Conservation (phyloP, 148 eudicot genomes). For the Heliosperma pusillum region DNA sequence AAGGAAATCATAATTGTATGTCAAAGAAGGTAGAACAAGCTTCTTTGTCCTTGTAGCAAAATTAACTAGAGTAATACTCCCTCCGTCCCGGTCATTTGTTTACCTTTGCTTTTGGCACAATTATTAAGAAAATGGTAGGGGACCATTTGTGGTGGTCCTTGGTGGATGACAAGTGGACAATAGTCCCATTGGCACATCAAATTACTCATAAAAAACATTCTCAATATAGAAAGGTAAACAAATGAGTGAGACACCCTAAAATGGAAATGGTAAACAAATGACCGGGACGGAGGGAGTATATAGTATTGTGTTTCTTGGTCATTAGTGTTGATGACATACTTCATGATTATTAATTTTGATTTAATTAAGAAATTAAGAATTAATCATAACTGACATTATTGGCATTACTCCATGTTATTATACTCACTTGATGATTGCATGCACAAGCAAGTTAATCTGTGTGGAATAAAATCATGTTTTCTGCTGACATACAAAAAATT, state of each 20-base stretch:
- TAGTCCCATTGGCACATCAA: too few species aligned
- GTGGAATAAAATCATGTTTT: not conserved
- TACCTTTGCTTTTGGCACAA: too few species aligned
- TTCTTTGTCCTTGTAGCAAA: slow-evolving; percentile 9
- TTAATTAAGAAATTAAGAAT: slow-evolving; percentile 13
- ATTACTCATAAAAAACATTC: too few species aligned
- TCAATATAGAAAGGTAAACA: too few species aligned
- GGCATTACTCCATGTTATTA: not conserved
- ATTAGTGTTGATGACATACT: slow-evolving; percentile 21
- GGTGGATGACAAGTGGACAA: too few species aligned
- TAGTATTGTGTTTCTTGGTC: too few species aligned
- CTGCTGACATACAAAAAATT: not conserved
- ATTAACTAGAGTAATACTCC: slow-evolving; percentile 9
- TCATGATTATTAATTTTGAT: slow-evolving; percentile 17
- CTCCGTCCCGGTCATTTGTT: too few species aligned
- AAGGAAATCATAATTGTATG: not conserved
- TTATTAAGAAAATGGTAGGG: too few species aligned
- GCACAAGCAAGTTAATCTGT: not conserved
- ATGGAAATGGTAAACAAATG: too few species aligned
- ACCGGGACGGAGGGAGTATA: too few species aligned
- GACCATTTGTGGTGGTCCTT: too few species aligned
- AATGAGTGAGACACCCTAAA: too few species aligned
- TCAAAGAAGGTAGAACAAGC: not conserved
- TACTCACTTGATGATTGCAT: not conserved
- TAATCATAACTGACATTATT: not conserved